Evolutionary conservation across 2,329 filamentous ascomycete genomes (phyloP).

Genomic region (Colletotrichum cereale): DNA sequence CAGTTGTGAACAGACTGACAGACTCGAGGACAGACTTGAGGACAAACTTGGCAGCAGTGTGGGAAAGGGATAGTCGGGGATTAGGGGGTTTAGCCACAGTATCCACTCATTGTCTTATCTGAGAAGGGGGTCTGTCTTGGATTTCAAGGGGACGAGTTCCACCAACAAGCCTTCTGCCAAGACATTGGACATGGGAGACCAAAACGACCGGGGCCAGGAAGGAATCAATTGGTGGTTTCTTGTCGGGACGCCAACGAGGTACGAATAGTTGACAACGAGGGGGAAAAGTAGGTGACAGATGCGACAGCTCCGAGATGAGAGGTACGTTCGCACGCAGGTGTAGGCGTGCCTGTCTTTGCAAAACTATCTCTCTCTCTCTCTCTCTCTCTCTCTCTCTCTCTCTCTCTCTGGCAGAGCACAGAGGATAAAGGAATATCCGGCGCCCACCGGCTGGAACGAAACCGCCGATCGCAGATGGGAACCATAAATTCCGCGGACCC

Average conservation of each 20-base stretch:
- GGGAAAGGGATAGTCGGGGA: constrained; percentile 18
- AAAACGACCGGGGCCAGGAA: constrained; percentile 31
- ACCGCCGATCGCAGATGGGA: background rate
- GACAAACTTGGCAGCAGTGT: background rate
- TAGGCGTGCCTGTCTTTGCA: background rate
- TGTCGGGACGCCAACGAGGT: constrained; percentile 10
- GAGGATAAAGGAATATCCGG: background rate
- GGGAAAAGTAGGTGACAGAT: constrained; percentile 24
- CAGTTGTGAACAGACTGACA: constrained; percentile 20
- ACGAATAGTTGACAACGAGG: constrained; percentile 1
- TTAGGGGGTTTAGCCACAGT: constrained; percentile 21
- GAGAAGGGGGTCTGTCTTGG: constrained; percentile 16
- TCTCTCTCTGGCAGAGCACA: too few species aligned
- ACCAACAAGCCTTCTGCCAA: constrained; percentile 31
- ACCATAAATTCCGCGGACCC: background rate
- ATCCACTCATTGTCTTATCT: constrained; percentile 33
- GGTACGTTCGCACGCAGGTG: constrained; percentile 13
- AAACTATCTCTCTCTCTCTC: too few species aligned
- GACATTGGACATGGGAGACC: constrained; percentile 21
- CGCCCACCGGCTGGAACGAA: background rate
- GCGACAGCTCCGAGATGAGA: constrained; percentile 30
- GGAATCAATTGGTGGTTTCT: constrained; percentile 30
- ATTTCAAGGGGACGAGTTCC: constrained; percentile 33
- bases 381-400: too few species aligned
- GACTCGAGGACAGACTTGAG: background rate